These are phyloP conservation scores for Lentinula raphanica DNA, from an alignment of 768 basidiomycete species.

Conservation along the genomic window DNA sequence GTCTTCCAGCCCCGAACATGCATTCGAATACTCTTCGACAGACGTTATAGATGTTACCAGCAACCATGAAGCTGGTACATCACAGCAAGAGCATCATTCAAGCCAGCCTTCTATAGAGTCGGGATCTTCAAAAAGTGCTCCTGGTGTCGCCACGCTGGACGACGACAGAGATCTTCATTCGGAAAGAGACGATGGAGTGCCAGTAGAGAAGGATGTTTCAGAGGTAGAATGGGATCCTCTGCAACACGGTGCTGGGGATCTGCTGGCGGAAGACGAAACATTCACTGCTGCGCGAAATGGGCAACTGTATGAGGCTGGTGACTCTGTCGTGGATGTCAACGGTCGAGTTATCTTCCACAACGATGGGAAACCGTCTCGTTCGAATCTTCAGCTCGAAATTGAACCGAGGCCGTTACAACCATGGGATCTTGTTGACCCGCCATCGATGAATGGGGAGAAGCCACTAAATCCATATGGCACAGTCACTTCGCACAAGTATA, in stretches of 20 bases:
- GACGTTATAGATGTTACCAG: too few relatives aligned
- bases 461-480: slow-evolving; percentile 39
- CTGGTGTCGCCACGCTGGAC: not conserved
- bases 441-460: slow-evolving; percentile 16
- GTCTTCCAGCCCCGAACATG: not conserved
- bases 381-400: slow-evolving; percentile 42
- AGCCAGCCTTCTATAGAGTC: slow-evolving; percentile 26
- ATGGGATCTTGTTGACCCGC: slow-evolving; percentile 59
- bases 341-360: slow-evolving; percentile 21
- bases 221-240: slow-evolving; percentile 19
- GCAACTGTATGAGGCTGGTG: slow-evolving; percentile 12
- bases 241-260: slow-evolving; percentile 1
- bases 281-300: slow-evolving; percentile 8
- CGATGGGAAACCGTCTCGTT: slow-evolving; percentile 23
- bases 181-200: slow-evolving; percentile 16
- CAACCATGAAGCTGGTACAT: slow-evolving; percentile 17
- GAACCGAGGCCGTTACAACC: slow-evolving; percentile 52
- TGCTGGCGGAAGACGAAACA: slow-evolving; percentile 3
- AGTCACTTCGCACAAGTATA: slow-evolving; percentile 37
- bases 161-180: not conserved
- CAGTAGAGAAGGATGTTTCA: slow-evolving; percentile 6
- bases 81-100: slow-evolving; percentile 21
- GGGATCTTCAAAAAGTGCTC: slow-evolving; percentile 14
- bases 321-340: slow-evolving; percentile 16
- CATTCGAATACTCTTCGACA: not conserved